Evolutionary conservation across 1,139 yeast genomes (phyloP).

Genomic region (Pichia sorboxylosa): DNA sequence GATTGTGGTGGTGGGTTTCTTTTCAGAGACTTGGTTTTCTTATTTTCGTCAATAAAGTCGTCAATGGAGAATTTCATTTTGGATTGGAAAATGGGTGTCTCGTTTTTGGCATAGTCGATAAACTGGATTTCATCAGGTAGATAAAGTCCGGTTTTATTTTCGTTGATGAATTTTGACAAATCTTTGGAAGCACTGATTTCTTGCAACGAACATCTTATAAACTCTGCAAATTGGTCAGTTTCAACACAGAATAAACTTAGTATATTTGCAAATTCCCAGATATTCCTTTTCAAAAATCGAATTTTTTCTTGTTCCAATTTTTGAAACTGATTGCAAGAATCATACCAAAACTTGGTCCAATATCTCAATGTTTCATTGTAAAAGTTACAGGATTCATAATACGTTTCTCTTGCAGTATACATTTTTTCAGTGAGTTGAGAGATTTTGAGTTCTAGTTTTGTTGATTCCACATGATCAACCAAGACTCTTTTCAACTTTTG

Average conservation of each 20-base stretch:
- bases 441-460: slow-evolving; percentile 51
- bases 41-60: too few relatives aligned
- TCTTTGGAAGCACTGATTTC: slow-evolving; percentile 55
- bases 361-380: slow-evolving; percentile 57
- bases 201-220: slow-evolving; percentile 56
- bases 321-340: slow-evolving; percentile 58
- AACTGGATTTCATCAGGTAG: slow-evolving; percentile 48
- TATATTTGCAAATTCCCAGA: slow-evolving; percentile 77
- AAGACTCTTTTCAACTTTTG: slow-evolving; percentile 54
- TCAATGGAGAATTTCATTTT: too few relatives aligned
- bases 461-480: slow-evolving; percentile 70
- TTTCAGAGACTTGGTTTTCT: too few relatives aligned
- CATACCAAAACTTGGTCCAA: slow-evolving; percentile 75
- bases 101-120: slow-evolving; percentile 36
- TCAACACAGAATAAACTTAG: slow-evolving; percentile 69
- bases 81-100: slow-evolving; percentile 8
- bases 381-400: slow-evolving; percentile 45
- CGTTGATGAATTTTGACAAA: slow-evolving; percentile 41
- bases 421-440: slow-evolving; percentile 43
- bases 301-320: slow-evolving; percentile 70
- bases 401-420: slow-evolving; percentile 40
- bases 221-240: slow-evolving; percentile 66
- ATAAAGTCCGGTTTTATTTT: slow-evolving; percentile 56
- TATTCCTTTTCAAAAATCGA: slow-evolving; percentile 58
- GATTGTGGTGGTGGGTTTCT: slow-evolving; percentile 26